phyloP scores from a whole-genome alignment of 495 filamentous ascomycete genomes.

The Schizothecium vesticola region DNA sequence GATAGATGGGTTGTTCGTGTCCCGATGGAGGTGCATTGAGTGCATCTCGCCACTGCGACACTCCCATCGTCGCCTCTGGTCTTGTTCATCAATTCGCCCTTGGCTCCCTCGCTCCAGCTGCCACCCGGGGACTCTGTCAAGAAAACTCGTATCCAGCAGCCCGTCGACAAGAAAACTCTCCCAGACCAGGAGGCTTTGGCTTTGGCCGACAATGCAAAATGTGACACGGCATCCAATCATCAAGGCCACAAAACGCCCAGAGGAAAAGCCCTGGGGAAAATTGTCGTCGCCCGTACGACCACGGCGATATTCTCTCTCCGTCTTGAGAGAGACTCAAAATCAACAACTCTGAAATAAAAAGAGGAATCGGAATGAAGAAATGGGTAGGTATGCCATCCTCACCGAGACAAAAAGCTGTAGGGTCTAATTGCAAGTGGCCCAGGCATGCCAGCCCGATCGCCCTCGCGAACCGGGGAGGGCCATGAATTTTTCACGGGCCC shows the following conservation, averaged over 20 bases:
- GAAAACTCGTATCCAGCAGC: not conserved
- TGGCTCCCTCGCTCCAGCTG: not conserved
- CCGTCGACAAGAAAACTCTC: not conserved
- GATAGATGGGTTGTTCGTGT: not conserved
- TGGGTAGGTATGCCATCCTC: not conserved
- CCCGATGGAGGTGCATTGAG: not conserved
- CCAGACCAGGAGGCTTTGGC: not conserved
- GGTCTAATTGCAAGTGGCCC: not conserved
- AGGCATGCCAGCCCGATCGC: slow-evolving; percentile 20
- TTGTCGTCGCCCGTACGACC: not conserved
- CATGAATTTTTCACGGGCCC: slow-evolving; percentile 25
- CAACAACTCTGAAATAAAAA: not conserved
- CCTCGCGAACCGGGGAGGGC: slow-evolving; percentile 15
- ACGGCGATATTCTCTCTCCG: not conserved
- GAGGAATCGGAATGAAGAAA: not conserved
- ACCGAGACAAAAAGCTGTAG: not conserved
- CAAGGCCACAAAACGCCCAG: not conserved
- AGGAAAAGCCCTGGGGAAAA: not conserved
- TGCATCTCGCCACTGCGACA: not conserved
- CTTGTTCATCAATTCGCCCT: not conserved
- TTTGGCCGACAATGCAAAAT: not conserved
- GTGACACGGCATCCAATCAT: not conserved
- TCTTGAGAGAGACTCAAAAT: not conserved
- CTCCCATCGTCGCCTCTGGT: not conserved
- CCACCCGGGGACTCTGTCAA: no score